Percentiles rank a stretch among this genome's conserved stretches.
Conservation (phyloP, 176 grass and related monocot genomes). For the Tillandsia leiboldiana region DNA sequence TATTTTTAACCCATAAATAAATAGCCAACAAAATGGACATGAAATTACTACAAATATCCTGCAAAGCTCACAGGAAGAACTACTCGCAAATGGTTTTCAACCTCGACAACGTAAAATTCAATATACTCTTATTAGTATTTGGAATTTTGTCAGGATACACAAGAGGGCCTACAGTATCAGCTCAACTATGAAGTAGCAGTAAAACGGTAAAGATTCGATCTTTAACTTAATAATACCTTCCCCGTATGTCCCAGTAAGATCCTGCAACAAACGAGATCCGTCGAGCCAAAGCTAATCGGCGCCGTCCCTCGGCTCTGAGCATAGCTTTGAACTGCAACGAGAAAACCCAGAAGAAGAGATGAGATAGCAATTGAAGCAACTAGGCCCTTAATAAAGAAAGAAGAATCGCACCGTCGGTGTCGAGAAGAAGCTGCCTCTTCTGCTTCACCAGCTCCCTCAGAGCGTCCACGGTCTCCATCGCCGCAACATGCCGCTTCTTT, state of each 20-base stretch:
- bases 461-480: conserved; percentile 58
- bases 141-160: too few species aligned
- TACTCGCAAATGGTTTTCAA: too few species aligned
- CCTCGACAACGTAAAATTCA: too few species aligned
- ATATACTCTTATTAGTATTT: too few species aligned
- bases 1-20: too few species aligned
- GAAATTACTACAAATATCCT: not conserved
- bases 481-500: conserved; percentile 66
- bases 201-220: not conserved
- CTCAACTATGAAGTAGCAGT: too few species aligned
- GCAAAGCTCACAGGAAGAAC: not conserved
- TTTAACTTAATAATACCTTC: conserved; percentile 41
- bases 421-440: conserved; percentile 64
- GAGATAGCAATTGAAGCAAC: not conserved
- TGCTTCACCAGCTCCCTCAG: conserved; percentile 65
- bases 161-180: too few species aligned
- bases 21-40: too few species aligned
- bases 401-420: conserved; percentile 59
- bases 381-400: not conserved
- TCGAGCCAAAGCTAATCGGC: conserved; percentile 59
- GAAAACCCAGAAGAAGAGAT: not conserved
- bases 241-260: conserved; percentile 87
- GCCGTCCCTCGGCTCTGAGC: conserved; percentile 55
- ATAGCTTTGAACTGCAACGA: conserved; percentile 61
- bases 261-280: conserved; percentile 97